A percentile compares a stretch with the other conserved stretches of the same genome.
Conservation (phyloP, 441 rosid genomes). For the Macaranga tanarius region DNA sequence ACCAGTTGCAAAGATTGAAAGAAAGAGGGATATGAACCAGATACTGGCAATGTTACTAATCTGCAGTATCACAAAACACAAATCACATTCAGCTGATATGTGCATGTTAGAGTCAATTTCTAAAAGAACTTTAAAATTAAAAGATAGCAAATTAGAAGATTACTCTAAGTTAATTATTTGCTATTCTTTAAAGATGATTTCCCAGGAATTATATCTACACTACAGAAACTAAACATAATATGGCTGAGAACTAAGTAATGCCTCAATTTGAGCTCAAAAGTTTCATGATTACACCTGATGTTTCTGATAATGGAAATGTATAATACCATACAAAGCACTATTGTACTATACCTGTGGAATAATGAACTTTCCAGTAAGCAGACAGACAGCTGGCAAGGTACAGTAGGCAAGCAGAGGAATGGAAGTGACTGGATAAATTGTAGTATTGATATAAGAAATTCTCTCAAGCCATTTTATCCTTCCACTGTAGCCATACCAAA, state of each 20-base stretch:
- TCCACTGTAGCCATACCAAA: slow-evolving; percentile 95
- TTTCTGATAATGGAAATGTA: not conserved
- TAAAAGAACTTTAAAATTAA: no score
- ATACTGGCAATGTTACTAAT: slow-evolving; percentile 95
- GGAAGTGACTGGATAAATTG: slow-evolving; percentile 88
- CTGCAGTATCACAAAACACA: slow-evolving; percentile 47
- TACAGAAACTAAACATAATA: not conserved
- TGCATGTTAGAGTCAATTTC: not conserved
- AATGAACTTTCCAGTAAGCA: slow-evolving; percentile 92
- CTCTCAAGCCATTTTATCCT: slow-evolving; percentile 96
- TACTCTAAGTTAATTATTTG: not conserved
- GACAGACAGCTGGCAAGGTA: slow-evolving; percentile 91
- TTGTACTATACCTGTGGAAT: slow-evolving; percentile 75
- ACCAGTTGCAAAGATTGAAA: slow-evolving; percentile 96
- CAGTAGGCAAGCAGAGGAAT: slow-evolving; percentile 92
- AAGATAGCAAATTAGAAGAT: not conserved
- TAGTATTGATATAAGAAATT: slow-evolving; percentile 88
- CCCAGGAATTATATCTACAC: not conserved
- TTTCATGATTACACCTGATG: not conserved
- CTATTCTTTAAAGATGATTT: not conserved
- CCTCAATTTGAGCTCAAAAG: not conserved
- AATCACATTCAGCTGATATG: not conserved
- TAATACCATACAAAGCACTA: not conserved
- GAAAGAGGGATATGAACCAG: slow-evolving; percentile 98
- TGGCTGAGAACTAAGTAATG: not conserved